Evolutionary conservation across 2,329 filamentous ascomycete genomes (phyloP).

Genomic region (Alternaria brassicicola): DNA sequence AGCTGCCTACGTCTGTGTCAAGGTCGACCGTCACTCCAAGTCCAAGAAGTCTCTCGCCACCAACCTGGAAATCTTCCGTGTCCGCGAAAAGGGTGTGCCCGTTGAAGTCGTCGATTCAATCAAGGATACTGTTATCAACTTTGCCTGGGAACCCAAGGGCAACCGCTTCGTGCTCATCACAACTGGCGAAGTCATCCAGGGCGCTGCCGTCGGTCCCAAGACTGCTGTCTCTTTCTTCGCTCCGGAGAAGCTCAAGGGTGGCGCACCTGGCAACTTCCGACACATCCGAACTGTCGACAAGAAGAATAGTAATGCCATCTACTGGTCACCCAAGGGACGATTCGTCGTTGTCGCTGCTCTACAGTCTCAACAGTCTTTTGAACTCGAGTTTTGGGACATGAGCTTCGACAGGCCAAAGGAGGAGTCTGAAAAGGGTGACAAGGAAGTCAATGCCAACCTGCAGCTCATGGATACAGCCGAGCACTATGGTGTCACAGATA

Average conservation of each 20-base stretch:
- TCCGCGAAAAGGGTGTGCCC: constrained; percentile 95
- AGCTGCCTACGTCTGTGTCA: constrained; percentile 91
- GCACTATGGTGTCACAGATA: constrained; percentile 96
- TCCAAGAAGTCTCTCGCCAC: constrained; percentile 98
- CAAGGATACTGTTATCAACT: constrained; percentile 99
- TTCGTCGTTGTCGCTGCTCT: constrained; percentile 96
- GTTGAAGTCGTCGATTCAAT: constrained; percentile 97
- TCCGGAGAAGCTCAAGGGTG: constrained; percentile 89
- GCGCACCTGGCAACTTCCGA: constrained; percentile 88
- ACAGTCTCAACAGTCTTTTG: constrained; percentile 88
- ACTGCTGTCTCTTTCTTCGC: constrained; percentile 96
- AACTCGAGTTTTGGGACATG: constrained; percentile 96
- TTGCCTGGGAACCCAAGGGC: constrained; percentile 98
- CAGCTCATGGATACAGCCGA: constrained; percentile 93
- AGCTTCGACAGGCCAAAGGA: constrained; percentile 81
- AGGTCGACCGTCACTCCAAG: constrained; percentile 98
- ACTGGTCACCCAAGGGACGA: constrained; percentile 95
- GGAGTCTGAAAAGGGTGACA: constrained; percentile 90
- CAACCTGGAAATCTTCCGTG: constrained; percentile 96
- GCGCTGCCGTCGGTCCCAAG: constrained; percentile 86
- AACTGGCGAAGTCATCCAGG: constrained; percentile 79
- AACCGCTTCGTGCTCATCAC: constrained; percentile 98
- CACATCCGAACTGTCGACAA: constrained; percentile 94
- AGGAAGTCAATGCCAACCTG: constrained; percentile 92
- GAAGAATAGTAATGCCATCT: constrained; percentile 99